A percentile compares a stretch with the other conserved stretches of the same genome.
These are phyloP conservation scores for Puccinia coronata DNA, from an alignment of 1,284 basidiomycete species.

Conservation along the genomic window DNA sequence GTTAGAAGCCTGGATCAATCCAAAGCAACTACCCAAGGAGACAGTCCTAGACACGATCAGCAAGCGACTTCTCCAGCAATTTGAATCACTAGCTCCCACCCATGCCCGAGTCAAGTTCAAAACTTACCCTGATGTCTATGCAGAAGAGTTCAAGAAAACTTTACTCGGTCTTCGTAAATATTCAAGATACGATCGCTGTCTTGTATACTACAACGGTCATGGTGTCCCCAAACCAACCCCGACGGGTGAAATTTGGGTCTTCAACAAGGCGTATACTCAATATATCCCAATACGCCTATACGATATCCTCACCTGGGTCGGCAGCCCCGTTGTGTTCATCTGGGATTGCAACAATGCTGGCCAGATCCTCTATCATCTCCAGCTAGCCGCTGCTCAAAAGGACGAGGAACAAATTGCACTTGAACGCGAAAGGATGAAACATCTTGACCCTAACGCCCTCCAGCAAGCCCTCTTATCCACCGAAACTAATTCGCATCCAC, in stretches of 20 bases:
- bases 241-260: conserved; percentile 49
- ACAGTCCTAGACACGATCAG: conserved; percentile 37
- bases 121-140: conserved; percentile 43
- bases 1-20: conserved; percentile 48
- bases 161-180: conserved; percentile 47
- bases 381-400: conserved; percentile 13
- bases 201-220: conserved; percentile 49
- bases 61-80: conserved; percentile 43
- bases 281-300: conserved; percentile 47
- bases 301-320: conserved; percentile 48
- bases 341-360: conserved; percentile 50
- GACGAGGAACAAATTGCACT: conserved; percentile 22
- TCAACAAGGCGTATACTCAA: conserved; percentile 50
- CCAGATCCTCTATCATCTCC: conserved; percentile 41
- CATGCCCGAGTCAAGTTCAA: conserved; percentile 49
- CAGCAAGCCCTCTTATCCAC: background rate
- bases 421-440: background rate
- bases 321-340: conserved; percentile 44
- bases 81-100: conserved; percentile 46
- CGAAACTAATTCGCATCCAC: background rate
- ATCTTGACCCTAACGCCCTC: background rate
- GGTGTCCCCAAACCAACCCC: conserved; percentile 48
- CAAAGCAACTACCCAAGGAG: conserved; percentile 39
- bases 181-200: conserved; percentile 40
- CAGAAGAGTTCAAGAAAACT: conserved; percentile 48